These are phyloP conservation scores for Fusarium goolgardi DNA, from an alignment of 2,329 filamentous ascomycete genomes.

Conservation along the genomic window DNA sequence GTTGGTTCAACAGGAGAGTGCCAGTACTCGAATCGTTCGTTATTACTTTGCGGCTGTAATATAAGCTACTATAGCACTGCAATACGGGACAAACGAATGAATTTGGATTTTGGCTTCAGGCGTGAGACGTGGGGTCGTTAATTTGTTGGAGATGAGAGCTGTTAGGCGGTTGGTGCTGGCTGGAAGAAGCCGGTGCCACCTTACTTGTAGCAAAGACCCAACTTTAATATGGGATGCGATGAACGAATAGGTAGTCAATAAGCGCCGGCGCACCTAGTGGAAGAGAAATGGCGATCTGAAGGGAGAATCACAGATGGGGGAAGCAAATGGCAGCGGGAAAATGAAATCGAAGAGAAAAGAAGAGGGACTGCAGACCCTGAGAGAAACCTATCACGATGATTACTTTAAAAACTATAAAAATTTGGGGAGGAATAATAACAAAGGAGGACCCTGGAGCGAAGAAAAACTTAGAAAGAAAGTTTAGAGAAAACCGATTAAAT, in stretches of 20 bases:
- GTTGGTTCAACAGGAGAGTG: neutral
- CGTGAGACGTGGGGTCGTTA: conserved; percentile 26
- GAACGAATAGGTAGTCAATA: neutral
- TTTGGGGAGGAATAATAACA: conserved; percentile 9
- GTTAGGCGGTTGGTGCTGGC: conserved; percentile 12
- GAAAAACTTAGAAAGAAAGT: neutral
- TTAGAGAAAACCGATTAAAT: neutral
- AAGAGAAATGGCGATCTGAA: too few relatives aligned
- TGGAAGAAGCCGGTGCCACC: conserved; percentile 12
- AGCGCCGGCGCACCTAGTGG: neutral
- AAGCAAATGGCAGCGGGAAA: neutral
- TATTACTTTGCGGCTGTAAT: neutral
- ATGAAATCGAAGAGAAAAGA: conserved; percentile 26
- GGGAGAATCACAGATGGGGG: too few relatives aligned
- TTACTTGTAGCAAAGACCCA: conserved; percentile 1
- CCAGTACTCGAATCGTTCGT: neutral
- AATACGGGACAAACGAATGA: conserved; percentile 6
- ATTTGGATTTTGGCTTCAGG: conserved; percentile 1
- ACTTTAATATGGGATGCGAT: conserved; percentile 5
- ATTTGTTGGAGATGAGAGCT: conserved; percentile 25
- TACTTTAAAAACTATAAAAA: conserved; percentile 24
- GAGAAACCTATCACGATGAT: conserved; percentile 33
- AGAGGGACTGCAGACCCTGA: conserved; percentile 29
- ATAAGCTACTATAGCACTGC: conserved; percentile 1
- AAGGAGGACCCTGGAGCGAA: conserved; percentile 16